A percentile compares a stretch with the other conserved stretches of the same genome.
phyloP scores from a whole-genome alignment of 306 rosid genomes.

The Oxytropis ochrocephala region DNA sequence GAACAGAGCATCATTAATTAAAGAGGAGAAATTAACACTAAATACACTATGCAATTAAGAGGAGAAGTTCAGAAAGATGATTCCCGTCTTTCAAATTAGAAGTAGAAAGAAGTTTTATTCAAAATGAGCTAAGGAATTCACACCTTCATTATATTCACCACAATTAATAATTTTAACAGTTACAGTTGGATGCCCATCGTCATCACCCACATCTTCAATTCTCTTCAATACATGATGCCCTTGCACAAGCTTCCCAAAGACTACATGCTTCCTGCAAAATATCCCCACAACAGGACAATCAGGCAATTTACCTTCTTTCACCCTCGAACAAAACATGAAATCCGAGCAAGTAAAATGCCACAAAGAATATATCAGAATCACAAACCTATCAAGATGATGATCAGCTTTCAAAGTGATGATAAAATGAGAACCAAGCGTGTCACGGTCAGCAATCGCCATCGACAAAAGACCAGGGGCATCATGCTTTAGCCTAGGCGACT shows the following conservation, averaged over 20 bases:
- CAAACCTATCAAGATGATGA: constrained; percentile 78
- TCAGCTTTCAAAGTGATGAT: constrained; percentile 67
- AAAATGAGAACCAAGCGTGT: constrained; percentile 82
- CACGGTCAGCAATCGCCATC: constrained; percentile 73
- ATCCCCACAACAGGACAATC: not conserved
- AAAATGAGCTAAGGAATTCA: not conserved
- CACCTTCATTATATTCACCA: constrained; percentile 84
- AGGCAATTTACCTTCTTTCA: not conserved
- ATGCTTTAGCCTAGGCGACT: constrained; percentile 69
- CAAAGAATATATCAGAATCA: not conserved
- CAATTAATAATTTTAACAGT: constrained; percentile 86
- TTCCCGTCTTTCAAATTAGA: not conserved
- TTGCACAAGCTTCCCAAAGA: constrained; percentile 84
- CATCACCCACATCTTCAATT: constrained; percentile 78
- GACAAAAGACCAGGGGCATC: constrained; percentile 71
- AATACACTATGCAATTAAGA: not conserved
- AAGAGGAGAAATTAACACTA: not conserved
- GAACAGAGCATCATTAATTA: not conserved
- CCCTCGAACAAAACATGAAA: not conserved
- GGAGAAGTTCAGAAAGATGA: not conserved
- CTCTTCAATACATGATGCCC: constrained; percentile 61
- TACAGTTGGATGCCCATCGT: constrained; percentile 75
- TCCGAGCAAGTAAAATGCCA: not conserved
- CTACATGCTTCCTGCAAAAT: constrained; percentile 71
- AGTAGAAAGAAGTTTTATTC: not conserved